Evolutionary conservation across 1,139 yeast genomes (phyloP).

Genomic region (Yamadazyma dendronema): DNA sequence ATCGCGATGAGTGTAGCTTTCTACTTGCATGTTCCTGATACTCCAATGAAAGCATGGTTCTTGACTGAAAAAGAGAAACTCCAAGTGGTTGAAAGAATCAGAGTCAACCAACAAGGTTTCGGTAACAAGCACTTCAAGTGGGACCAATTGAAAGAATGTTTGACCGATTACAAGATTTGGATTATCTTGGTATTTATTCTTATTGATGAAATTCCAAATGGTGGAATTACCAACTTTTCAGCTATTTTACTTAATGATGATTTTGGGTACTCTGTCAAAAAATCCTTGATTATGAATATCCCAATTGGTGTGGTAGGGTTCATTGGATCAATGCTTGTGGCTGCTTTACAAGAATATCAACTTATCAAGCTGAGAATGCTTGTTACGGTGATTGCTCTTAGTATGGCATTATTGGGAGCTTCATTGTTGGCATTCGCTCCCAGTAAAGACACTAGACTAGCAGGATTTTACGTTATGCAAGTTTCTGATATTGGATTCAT

Average conservation of each 20-base stretch:
- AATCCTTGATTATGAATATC: constrained; percentile 32
- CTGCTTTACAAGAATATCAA: constrained; percentile 19
- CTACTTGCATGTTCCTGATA: constrained; percentile 19
- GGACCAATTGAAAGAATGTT: constrained; percentile 41
- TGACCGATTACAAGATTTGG: constrained; percentile 48
- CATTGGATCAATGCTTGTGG: constrained; percentile 36
- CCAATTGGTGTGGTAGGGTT: constrained; percentile 33
- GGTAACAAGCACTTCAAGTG: constrained; percentile 44
- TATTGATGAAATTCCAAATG: constrained; percentile 45
- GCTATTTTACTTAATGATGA: constrained; percentile 35
- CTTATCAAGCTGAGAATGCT: constrained; percentile 33
- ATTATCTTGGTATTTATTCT: constrained; percentile 35
- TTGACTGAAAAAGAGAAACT: constrained; percentile 18
- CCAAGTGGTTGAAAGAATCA: constrained; percentile 11
- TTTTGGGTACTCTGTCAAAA: constrained; percentile 34
- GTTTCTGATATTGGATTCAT: constrained; percentile 8
- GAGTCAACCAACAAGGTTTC: constrained; percentile 30
- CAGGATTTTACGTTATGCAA: constrained; percentile 7
- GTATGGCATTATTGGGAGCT: constrained; percentile 36
- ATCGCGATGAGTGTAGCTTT: constrained; percentile 11
- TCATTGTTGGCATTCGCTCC: constrained; percentile 51
- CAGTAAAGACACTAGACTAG: constrained; percentile 3
- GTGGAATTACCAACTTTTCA: constrained; percentile 31
- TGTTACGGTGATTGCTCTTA: constrained; percentile 37
- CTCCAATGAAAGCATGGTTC: constrained; percentile 20